Conservation (phyloP, 2,329 filamentous ascomycete species). For the Seiridium unicorne region DNA sequence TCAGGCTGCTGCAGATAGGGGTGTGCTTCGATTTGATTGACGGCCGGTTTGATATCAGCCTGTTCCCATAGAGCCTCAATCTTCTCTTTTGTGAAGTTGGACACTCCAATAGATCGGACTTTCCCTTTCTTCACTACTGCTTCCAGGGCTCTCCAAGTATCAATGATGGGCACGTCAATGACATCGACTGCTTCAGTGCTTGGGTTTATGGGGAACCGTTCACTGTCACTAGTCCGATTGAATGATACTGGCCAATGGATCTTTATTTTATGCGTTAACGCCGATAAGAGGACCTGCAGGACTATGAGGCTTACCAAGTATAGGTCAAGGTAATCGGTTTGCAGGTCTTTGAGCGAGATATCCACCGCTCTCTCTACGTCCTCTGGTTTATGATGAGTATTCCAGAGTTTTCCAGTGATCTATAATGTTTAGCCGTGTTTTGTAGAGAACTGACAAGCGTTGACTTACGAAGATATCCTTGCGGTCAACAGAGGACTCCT, state of each 20-base stretch:
- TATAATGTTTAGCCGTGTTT: not conserved
- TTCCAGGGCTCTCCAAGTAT: conserved; percentile 19
- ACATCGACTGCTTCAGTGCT: conserved; percentile 17
- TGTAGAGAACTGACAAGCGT: not conserved
- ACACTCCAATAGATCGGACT: conserved; percentile 56
- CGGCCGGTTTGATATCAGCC: conserved; percentile 45
- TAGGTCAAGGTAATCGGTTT: conserved; percentile 36
- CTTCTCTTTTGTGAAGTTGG: conserved; percentile 54
- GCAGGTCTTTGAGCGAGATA: conserved; percentile 31
- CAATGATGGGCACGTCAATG: conserved; percentile 20
- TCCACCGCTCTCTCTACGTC: conserved; percentile 30
- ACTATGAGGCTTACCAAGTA: conserved; percentile 17
- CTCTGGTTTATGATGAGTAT: conserved; percentile 28
- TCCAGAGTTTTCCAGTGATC: conserved; percentile 20
- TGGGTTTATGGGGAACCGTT: conserved; percentile 19
- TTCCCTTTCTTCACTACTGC: conserved; percentile 52
- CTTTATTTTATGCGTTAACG: not conserved
- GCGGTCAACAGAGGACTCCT: conserved; percentile 18
- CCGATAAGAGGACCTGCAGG: no score
- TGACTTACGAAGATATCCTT: conserved; percentile 8
- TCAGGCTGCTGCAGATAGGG: conserved; percentile 42
- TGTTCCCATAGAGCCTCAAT: conserved; percentile 50
- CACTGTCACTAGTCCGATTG: conserved; percentile 11
- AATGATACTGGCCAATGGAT: conserved; percentile 36
- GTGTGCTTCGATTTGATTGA: conserved; percentile 52